Conservation (phyloP, 495 filamentous ascomycete genomes). For the Trichoderma parareesei region DNA sequence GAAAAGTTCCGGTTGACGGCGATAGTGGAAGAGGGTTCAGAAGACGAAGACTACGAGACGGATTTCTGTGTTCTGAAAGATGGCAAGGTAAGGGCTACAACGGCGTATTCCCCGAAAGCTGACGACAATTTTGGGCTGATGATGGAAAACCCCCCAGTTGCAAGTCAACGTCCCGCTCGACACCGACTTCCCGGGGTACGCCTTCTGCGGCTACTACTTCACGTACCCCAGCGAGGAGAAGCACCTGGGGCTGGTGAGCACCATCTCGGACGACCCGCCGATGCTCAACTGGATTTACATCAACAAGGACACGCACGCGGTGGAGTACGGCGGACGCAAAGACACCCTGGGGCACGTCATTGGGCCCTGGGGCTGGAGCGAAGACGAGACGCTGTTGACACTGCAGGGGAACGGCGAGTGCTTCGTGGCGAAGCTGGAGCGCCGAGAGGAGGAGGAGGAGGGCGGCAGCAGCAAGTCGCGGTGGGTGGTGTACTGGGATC, state of each 20-base stretch:
- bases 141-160: slow-evolving; percentile 21
- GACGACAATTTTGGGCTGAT: slow-evolving; percentile 4
- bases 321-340: slow-evolving; percentile 45
- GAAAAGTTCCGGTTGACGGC: slow-evolving; percentile 41
- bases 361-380: slow-evolving; percentile 50
- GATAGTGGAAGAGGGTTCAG: slow-evolving; percentile 34
- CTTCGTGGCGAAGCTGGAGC: slow-evolving; percentile 35
- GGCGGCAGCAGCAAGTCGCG: slow-evolving; percentile 15
- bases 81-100: slow-evolving; percentile 28
- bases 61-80: slow-evolving; percentile 35
- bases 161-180: slow-evolving; percentile 37
- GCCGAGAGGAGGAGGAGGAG: slow-evolving; percentile 27
- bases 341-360: slow-evolving; percentile 40
- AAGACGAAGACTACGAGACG: slow-evolving; percentile 22
- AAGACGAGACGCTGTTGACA: slow-evolving; percentile 45
- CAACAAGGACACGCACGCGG: slow-evolving; percentile 46
- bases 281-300: slow-evolving; percentile 60
- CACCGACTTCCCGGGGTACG: slow-evolving; percentile 38
- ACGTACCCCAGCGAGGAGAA: slow-evolving; percentile 47
- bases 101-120: background rate
- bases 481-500: slow-evolving; percentile 38
- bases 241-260: slow-evolving; percentile 50
- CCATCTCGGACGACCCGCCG: slow-evolving; percentile 50
- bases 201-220: slow-evolving; percentile 54
- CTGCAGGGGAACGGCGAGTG: slow-evolving; percentile 34